Base-by-base conservation (phyloP, 352 stramenopile genomes). In the Nothophytophthora sp. region DNA sequence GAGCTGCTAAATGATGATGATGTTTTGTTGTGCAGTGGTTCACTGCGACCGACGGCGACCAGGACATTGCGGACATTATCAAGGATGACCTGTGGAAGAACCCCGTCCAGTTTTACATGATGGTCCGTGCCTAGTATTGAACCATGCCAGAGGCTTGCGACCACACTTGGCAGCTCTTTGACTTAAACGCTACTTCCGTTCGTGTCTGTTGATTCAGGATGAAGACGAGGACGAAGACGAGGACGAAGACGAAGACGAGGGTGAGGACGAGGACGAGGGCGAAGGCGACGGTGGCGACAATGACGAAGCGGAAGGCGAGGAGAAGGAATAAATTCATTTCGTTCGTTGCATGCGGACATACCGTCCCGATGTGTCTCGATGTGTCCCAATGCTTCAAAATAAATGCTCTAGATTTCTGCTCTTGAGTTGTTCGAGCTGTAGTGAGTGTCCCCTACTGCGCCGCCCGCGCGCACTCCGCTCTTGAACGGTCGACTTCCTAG, bases 11-110 rank as follows among this genome's bases (percentile, higher is more conserved):
- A n/a, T n/a, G 18, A 19, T 11, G 47, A 25, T 19, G 12, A 41
- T 7, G 18, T 23, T 40, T 10, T 52, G 32, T 32, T 64, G 15
- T 16, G 18, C 32, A 90, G 73, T 87, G 75, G 76, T 73, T 90
- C 41, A 45, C 56, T n/a, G 63, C 70, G 30, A 76, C 67, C 12
- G 75, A 88, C 1, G 73, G 60, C 5, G 69, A 82, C 19, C 65
- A 87, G 45, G 76, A 86, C 37, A 41, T 87, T 10, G 75, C 79
- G 8, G 77, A 92, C 62, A 71, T 84, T 39, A 88, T 92, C 44
- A 89, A 90, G 71, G 79, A 92, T 48, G 81, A 92, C 27, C 30
- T 89, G 5, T 92, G 73, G 79, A 90, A 88, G 69, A 76, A 72
- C 50, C 77, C 81, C 12, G 70, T 90, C 32, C 60, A 52, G 70